Evolutionary conservation across 2,329 filamentous ascomycete genomes (phyloP), one percentile per base, ranked within the genome.

Genomic region (Phyllosticta capitalensis): DNA sequence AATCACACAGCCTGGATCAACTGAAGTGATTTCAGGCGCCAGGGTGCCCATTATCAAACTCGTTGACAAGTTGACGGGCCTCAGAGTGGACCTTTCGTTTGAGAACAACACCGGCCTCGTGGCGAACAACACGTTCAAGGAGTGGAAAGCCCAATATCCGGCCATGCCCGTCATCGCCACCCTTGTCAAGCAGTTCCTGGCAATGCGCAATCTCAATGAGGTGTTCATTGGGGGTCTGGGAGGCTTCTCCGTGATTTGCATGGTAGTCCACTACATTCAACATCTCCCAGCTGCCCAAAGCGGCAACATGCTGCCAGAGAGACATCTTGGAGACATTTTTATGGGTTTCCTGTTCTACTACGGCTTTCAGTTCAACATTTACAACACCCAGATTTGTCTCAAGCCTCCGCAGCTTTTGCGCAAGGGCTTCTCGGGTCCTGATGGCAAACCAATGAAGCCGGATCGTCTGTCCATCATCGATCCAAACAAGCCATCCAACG

Each of bases 41-140:
- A 90, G 88, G 67, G 92, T 99, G 2, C 94, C 94, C 0, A 83
- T 99, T 58, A 83, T 97, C 74, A 99, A 99, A 72, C 97, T 89
- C 68, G 81, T 90, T 52, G 94, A 99, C 68, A 79, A 76, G 58
- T 67, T 81, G 57, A 96, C 92, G 1, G 86, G 85, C 12, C 77
- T 99, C 57, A 89, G 88, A 65, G 88, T 97, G 12, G 94, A 99
- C 70, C 82, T 99, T 12, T 97, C 92, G 0, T 96, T 99, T 69
- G 92, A 99, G 74, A 97, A 96, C 68, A 75, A 86, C 38, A 89
- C 88, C 50, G 94, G 94, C 10, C 76, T 96, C 9, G 75, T 81
- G 19, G 92, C 94, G 2, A 87, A 94, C 67, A 76, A 85, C 19
- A 96, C 90, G 0, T 96, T 96, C 70, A 74, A 84, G 58, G 72